Conservation (phyloP, 768 basidiomycete genomes). For the Hirschioporus abietinus region DNA sequence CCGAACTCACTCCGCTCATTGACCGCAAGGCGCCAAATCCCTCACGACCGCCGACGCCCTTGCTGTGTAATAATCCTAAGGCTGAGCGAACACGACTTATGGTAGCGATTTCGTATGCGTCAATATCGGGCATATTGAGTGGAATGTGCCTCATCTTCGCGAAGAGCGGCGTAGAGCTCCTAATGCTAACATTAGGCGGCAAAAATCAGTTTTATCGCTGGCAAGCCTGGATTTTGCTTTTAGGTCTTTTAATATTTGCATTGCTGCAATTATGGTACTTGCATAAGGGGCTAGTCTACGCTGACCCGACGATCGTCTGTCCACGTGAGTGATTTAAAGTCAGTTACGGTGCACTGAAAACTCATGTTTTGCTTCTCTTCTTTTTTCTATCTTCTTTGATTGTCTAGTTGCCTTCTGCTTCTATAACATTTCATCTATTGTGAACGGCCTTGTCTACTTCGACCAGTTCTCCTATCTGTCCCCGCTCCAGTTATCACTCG, state of each 20-base stretch:
- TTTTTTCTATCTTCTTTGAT: constrained; percentile 15
- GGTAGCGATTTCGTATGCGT: constrained; percentile 80
- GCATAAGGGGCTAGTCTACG: constrained; percentile 72
- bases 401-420: constrained; percentile 81
- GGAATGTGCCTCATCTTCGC: constrained; percentile 93
- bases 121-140: constrained; percentile 80
- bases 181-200: constrained; percentile 70
- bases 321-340: constrained; percentile 51
- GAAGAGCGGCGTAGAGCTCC: constrained; percentile 87
- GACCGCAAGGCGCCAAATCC: constrained; percentile 30
- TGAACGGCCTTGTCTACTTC: constrained; percentile 87
- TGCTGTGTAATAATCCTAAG: constrained; percentile 13
- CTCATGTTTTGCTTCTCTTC: constrained; percentile 8
- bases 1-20: constrained; percentile 57
- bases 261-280: constrained; percentile 81
- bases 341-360: constrained; percentile 3
- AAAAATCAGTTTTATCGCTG: constrained; percentile 80
- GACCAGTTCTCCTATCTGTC: constrained; percentile 75
- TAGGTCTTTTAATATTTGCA: constrained; percentile 68
- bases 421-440: constrained; percentile 89
- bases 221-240: constrained; percentile 78
- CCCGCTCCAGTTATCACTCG: constrained; percentile 64
- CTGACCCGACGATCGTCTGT: constrained; percentile 82
- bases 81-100: constrained; percentile 48
- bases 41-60: constrained; percentile 25